Conservation (phyloP, 164 flowering plant species). For the Hamamelis virginiana region DNA sequence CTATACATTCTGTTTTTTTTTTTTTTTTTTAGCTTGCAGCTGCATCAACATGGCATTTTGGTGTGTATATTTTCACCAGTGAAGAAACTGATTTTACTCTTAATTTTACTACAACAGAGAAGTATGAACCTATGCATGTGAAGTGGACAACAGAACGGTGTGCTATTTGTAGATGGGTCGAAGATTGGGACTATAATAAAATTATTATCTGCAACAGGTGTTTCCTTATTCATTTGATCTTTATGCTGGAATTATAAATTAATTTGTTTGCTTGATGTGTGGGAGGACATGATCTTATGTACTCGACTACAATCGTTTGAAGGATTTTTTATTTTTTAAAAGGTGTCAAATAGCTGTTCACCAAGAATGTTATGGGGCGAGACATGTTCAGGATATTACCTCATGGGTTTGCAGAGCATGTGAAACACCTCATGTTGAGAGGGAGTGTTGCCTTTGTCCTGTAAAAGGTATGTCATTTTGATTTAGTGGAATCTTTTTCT, state of each 20-base stretch:
- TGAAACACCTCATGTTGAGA: conserved; percentile 58
- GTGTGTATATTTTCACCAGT: not conserved
- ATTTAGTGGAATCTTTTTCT: not conserved
- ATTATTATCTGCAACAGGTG: conserved; percentile 83
- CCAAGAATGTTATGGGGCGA: conserved; percentile 76
- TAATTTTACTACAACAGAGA: conserved; percentile 48
- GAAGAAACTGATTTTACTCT: not conserved
- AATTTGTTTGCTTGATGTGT: not conserved
- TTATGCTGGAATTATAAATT: not conserved
- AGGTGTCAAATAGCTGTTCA: conserved; percentile 82
- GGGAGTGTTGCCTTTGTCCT: conserved; percentile 78
- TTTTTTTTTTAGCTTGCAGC: not conserved
- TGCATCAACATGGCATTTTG: not conserved
- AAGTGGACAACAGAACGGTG: conserved; percentile 99
- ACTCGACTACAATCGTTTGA: not conserved
- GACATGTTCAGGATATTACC: conserved; percentile 50
- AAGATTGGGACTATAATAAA: conserved; percentile 96
- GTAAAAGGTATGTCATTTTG: conserved; percentile 43
- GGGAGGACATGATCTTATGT: not conserved
- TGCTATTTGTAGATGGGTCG: conserved; percentile 97
- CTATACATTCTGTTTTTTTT: not conserved
- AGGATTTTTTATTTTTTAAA: not conserved
- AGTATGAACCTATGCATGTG: conserved; percentile 78
- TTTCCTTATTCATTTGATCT: not conserved
- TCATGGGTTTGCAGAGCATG: conserved; percentile 81